A percentile compares a stretch with the other conserved stretches of the same genome.
phyloP scores from a whole-genome alignment of 179 eudicot genomes.

The Spinacia oleracea region DNA sequence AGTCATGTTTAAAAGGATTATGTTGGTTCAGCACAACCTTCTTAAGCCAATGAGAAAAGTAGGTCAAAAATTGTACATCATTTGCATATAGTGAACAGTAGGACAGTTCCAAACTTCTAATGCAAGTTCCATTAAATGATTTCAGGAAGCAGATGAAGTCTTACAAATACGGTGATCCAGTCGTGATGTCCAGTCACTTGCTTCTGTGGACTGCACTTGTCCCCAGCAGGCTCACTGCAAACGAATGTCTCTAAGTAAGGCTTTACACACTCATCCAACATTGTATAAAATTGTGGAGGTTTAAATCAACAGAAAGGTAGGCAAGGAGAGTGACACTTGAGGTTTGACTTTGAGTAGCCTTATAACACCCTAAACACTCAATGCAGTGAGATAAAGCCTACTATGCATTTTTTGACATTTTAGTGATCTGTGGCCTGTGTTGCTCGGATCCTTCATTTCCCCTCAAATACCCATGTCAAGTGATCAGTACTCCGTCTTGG shows the following conservation, averaged over 20 bases:
- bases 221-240: slow-evolving; percentile 76
- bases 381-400: background rate
- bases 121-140: background rate
- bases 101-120: background rate
- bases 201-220: slow-evolving; percentile 71
- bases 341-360: background rate
- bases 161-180: slow-evolving; percentile 82
- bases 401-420: background rate
- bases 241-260: slow-evolving; percentile 17
- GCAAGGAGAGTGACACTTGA: background rate
- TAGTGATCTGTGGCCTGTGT: background rate
- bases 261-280: background rate
- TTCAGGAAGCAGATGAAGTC: slow-evolving; percentile 19
- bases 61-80: no score
- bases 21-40: background rate
- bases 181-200: slow-evolving; percentile 47
- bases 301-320: background rate
- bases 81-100: background rate
- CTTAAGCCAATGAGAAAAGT: background rate
- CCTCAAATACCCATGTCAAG: background rate
- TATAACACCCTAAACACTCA: background rate
- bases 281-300: background rate
- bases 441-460: background rate
- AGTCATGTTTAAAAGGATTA: background rate
- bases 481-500: background rate